phyloP scores from a whole-genome alignment of 2,329 filamentous ascomycete species.

The Pestalotiopsis sp. region DNA sequence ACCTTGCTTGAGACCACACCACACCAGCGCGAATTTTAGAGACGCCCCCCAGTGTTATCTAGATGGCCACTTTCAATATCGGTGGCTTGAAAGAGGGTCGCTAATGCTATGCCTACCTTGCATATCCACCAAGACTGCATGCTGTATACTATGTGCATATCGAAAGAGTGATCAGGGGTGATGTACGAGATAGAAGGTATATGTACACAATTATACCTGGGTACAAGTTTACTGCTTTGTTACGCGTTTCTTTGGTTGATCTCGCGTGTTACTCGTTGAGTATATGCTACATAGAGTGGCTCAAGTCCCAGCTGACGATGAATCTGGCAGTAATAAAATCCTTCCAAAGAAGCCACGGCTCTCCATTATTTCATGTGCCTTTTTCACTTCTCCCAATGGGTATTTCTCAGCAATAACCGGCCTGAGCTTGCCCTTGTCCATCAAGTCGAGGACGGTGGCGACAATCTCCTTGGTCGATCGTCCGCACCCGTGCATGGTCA shows the following conservation, averaged over 20 bases:
- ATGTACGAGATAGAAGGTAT: not conserved
- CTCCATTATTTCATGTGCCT: conserved; percentile 5
- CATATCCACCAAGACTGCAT: not conserved
- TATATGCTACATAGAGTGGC: not conserved
- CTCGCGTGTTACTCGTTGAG: not conserved
- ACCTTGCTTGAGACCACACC: too few relatives aligned
- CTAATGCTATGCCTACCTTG: not conserved
- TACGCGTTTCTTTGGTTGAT: not conserved
- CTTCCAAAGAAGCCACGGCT: conserved; percentile 3
- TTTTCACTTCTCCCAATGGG: not conserved
- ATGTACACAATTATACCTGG: not conserved
- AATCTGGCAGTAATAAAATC: not conserved
- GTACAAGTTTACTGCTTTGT: not conserved
- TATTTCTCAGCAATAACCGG: not conserved
- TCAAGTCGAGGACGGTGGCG: conserved; percentile 4
- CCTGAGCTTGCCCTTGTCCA: not conserved
- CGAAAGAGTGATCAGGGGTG: not conserved
- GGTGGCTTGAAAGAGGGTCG: not conserved
- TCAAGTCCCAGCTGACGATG: not conserved
- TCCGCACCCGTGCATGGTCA: conserved; percentile 10
- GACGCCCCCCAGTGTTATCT: not conserved
- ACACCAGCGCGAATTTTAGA: not conserved
- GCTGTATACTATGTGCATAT: not conserved
- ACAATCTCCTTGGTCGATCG: conserved; percentile 10
- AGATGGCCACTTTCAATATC: not conserved